Percentiles rank a stretch among this genome's conserved stretches.
Conservation (phyloP, 768 basidiomycete species). For the Panellus pusillus region DNA sequence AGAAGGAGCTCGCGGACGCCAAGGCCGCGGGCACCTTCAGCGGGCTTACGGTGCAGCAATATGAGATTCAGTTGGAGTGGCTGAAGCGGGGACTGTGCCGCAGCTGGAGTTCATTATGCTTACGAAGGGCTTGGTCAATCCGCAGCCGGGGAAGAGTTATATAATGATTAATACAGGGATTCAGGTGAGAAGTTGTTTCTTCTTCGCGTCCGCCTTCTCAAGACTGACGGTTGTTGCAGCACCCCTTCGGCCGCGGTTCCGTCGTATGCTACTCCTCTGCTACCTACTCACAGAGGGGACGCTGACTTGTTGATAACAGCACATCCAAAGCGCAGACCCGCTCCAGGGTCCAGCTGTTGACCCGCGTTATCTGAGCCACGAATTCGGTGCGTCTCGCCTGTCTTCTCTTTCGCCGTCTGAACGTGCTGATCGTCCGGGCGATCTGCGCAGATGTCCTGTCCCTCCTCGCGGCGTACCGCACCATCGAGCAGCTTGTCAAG, state of each 20-base stretch:
- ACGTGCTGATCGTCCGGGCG: no score
- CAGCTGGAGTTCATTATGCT: conserved; percentile 5
- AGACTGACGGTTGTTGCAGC: not conserved
- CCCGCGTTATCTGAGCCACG: conserved; percentile 1
- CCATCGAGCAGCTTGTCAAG: no score
- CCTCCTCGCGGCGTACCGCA: no score
- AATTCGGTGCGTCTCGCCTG: conserved; percentile 8
- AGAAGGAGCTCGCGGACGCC: not conserved
- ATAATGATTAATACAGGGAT: conserved; percentile 1
- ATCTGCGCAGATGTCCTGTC: no score
- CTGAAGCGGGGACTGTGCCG: not conserved
- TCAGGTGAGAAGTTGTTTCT: conserved; percentile 3
- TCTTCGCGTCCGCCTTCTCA: not conserved
- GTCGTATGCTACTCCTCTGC: not conserved
- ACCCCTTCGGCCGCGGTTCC: conserved; percentile 7
- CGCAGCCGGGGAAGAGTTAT: not conserved
- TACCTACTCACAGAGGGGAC: not conserved
- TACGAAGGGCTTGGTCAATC: not conserved
- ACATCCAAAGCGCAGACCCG: conserved; percentile 12
- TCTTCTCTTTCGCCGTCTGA: no score
- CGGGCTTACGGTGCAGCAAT: not conserved
- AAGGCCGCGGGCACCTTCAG: not conserved
- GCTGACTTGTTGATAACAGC: not conserved
- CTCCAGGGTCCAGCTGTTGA: conserved; percentile 2
- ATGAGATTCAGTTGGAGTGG: conserved; percentile 5